phyloP scores from a whole-genome alignment of 2,329 filamentous ascomycete genomes.

The Colletotrichum sp. region DNA sequence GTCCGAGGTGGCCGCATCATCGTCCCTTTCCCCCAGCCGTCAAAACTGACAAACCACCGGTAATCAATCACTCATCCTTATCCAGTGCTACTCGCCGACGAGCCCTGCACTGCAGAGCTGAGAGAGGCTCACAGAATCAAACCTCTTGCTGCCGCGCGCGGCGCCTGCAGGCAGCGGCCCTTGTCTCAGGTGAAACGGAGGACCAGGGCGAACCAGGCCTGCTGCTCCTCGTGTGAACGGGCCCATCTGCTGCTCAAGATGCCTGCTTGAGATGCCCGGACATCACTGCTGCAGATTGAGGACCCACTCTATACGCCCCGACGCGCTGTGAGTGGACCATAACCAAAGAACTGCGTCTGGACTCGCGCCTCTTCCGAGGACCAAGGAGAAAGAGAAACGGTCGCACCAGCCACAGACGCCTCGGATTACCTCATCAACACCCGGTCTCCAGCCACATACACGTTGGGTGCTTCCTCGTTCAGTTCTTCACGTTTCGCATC shows the following conservation, averaged over 20 bases:
- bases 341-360: neutral
- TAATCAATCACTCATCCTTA: neutral
- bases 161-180: conserved; percentile 6
- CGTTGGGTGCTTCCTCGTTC: neutral
- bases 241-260: neutral
- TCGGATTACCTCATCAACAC: neutral
- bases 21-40: neutral
- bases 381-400: neutral
- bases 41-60: neutral
- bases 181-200: conserved; percentile 21
- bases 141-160: conserved; percentile 1
- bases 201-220: conserved; percentile 2
- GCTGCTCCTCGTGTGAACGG: neutral
- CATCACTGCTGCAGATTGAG: neutral
- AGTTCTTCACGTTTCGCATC: neutral
- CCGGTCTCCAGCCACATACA: neutral
- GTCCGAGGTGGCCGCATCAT: neutral
- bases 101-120: neutral
- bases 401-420: neutral
- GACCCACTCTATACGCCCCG: neutral
- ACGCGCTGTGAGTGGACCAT: neutral
- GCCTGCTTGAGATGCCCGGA: neutral
- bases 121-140: neutral
- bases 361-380: conserved; percentile 1
- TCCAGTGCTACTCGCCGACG: neutral